Conservation (phyloP, 1,139 yeast species). For the Sugiyamaella sp. region DNA sequence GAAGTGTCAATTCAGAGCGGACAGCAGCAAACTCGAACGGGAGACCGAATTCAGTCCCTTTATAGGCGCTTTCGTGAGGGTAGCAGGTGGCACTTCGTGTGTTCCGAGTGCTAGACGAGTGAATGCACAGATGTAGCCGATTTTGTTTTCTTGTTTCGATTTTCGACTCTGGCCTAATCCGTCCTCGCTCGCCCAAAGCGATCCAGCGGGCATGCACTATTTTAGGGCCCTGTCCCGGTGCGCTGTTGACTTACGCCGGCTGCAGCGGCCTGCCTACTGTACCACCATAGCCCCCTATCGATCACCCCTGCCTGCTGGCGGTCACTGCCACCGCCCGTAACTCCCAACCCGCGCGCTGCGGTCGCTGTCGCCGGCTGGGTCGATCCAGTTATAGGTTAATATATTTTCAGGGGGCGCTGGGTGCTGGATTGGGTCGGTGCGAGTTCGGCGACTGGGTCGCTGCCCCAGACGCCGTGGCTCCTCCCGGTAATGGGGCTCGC, state of each 20-base stretch:
- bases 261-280: too few relatives aligned
- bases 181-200: too few relatives aligned
- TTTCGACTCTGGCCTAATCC: neutral
- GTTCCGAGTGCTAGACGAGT: too few relatives aligned
- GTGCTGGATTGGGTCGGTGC: neutral
- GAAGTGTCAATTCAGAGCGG: neutral
- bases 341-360: neutral
- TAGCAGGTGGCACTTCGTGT: neutral
- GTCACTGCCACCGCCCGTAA: neutral
- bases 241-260: too few relatives aligned
- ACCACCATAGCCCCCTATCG: too few relatives aligned
- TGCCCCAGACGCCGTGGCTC: neutral
- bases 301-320: neutral
- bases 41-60: neutral
- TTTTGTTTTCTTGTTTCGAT: slow-evolving; percentile 1
- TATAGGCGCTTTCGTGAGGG: neutral
- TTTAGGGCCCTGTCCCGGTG: neutral
- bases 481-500: neutral
- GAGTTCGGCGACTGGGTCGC: neutral
- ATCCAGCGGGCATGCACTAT: too few relatives aligned
- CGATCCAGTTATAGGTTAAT: neutral
- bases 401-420: too few relatives aligned
- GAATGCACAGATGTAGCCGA: neutral
- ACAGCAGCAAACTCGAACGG: too few relatives aligned
- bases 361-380: neutral